phyloP scores from a whole-genome alignment of 164 flowering plant species.

The Platanus orientalis region DNA sequence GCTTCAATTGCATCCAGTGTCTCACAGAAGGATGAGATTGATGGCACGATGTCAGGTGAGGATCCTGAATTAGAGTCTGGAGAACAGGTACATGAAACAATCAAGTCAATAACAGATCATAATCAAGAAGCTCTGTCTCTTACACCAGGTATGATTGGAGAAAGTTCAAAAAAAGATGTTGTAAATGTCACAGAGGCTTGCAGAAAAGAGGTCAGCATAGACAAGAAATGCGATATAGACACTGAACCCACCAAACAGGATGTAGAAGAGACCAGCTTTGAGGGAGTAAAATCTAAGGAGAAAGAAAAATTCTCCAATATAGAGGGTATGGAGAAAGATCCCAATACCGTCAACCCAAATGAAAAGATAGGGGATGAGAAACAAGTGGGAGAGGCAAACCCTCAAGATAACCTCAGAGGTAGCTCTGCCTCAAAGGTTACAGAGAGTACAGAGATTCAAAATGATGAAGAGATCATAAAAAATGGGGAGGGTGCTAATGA shows the following conservation, averaged over 20 bases:
- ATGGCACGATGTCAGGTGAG: neutral
- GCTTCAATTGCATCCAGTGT: neutral
- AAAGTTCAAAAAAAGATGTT: constrained; percentile 8
- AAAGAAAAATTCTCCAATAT: constrained; percentile 2
- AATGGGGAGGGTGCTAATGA: constrained; percentile 5
- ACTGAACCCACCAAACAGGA: constrained; percentile 10
- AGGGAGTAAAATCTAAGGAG: constrained; percentile 11
- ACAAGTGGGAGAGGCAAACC: constrained; percentile 13
- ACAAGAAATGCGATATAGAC: neutral
- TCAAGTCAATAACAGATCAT: constrained; percentile 9
- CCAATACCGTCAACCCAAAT: constrained; percentile 8
- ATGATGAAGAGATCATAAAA: constrained; percentile 7
- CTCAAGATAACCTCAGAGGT: constrained; percentile 7
- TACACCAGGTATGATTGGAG: neutral
- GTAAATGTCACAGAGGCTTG: neutral
- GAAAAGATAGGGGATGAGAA: constrained; percentile 14
- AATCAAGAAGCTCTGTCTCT: constrained; percentile 8
- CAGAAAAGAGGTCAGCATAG: neutral
- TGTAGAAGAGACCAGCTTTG: constrained; percentile 6
- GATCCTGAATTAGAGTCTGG: constrained; percentile 2
- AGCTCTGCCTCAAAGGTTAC: neutral
- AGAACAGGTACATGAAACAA: constrained; percentile 8
- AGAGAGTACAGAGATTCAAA: constrained; percentile 7
- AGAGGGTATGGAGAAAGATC: constrained; percentile 3
- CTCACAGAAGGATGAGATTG: too few relatives aligned